Evolutionary conservation across 2,329 filamentous ascomycete genomes (phyloP).

Genomic region (Calonectria pteridis): DNA sequence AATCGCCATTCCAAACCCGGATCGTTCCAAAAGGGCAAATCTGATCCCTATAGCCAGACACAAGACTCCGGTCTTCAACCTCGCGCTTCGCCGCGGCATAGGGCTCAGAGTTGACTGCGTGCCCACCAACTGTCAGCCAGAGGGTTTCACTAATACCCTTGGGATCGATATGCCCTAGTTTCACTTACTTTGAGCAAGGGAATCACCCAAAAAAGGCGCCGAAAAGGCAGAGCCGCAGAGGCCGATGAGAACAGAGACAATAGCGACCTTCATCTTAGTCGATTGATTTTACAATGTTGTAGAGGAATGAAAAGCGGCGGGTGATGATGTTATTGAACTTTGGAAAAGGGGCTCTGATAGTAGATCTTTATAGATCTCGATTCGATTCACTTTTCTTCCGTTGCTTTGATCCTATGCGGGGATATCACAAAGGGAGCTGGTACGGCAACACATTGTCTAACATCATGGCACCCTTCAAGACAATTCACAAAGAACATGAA

Average conservation of each 20-base stretch:
- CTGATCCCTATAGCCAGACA: not conserved
- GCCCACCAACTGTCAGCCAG: not conserved
- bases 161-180: not conserved
- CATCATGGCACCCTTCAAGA: too few species aligned
- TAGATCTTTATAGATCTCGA: not conserved
- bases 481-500: too few species aligned
- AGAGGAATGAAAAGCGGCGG: not conserved
- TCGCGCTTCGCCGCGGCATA: not conserved
- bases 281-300: not conserved
- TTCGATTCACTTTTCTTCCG: not conserved
- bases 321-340: not conserved
- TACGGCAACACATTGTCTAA: too few species aligned
- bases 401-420: too few species aligned
- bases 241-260: not conserved
- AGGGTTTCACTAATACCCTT: not conserved
- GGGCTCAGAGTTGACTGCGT: not conserved
- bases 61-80: not conserved
- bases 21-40: not conserved
- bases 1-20: not conserved
- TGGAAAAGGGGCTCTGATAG: not conserved
- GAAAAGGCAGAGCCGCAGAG: not conserved
- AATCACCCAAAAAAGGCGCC: not conserved
- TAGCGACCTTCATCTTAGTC: not conserved
- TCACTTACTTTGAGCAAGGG: not conserved
- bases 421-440: too few species aligned